Base-by-base conservation (phyloP, 2,329 filamentous ascomycete species). In the Exophiala sp. region DNA sequence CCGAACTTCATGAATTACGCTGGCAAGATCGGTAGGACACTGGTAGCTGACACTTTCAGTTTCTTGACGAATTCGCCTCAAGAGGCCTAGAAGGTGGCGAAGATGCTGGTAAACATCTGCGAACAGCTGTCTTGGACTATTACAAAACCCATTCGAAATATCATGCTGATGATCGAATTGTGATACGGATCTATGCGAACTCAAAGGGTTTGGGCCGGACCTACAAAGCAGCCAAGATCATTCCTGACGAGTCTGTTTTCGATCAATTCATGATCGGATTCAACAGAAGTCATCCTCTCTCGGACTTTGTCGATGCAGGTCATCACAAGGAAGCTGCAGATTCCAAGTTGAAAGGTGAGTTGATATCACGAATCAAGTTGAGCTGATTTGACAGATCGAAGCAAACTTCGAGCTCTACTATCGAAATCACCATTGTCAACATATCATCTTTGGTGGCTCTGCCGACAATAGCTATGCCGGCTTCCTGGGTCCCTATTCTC, bases 381-480 rank as follows among this genome's bases (percentile, higher is more conserved):
- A 38, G 21, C 39, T 48, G 49, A 60, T 47, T 46, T 59, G 40
- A 54, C 43, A 35, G 9, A 46, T 34, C 48, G n/a, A 46, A 67
- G 64, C 57, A 60, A 64, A 60, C 16, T 63, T 66, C 35, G 63
- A 66, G 18, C 57, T 64, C n/a, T 56, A 66, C 38, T 53, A 68
- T 22, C 53, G 58, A 14, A 64, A 72, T 52, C 53, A 66, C 7
- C 71, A 73, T 47, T 73, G 70, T 50, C 64, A 60, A 10, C 67
- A 65, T 9, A 58, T 73, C 27, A 42, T 71, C 34, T 70, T 73
- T 38, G 70, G 69, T n/a, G 70, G 63, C 18, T 69, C 70, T 1
- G 63, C 66, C 3, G 70, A 73, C 45, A 70, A 66, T 47, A 67
- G 70, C 18, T 72, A 72, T 48, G 69, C 69, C n/a, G 67, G 66